Evolutionary conservation across 495 filamentous ascomycete genomes (phyloP).

Genomic region (Trichoderma asperelloides): DNA sequence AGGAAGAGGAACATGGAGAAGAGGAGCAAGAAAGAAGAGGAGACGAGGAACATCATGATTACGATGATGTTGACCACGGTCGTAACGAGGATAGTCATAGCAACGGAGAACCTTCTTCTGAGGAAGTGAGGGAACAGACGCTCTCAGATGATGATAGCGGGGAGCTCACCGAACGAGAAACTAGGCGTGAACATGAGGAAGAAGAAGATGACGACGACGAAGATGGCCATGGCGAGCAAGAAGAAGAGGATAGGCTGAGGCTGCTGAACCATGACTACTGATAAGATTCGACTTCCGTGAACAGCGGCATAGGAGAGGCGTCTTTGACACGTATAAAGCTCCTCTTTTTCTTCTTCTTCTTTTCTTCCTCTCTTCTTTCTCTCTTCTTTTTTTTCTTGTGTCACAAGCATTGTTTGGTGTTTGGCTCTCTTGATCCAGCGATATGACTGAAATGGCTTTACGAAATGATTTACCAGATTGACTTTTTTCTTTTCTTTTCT

Average conservation of each 20-base stretch:
- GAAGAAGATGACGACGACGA: constrained; percentile 8
- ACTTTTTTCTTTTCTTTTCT: background rate
- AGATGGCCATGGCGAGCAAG: background rate
- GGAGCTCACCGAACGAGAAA: constrained; percentile 10
- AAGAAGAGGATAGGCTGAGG: background rate
- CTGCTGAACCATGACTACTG: no score
- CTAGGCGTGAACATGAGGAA: background rate
- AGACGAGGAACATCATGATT: constrained; percentile 3
- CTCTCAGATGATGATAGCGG: constrained; percentile 9
- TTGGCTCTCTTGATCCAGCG: background rate
- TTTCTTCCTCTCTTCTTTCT: background rate
- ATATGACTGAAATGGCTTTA: constrained; percentile 3
- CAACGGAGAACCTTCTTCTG: constrained; percentile 14
- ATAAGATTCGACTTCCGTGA: background rate
- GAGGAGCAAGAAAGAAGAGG: constrained; percentile 17
- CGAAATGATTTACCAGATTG: constrained; percentile 5
- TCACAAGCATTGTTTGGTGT: background rate
- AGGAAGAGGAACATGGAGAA: constrained; percentile 14
- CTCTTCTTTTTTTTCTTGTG: background rate
- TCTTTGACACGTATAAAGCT: background rate
- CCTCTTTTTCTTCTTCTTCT: background rate
- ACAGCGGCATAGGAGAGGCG: background rate
- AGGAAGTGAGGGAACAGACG: background rate
- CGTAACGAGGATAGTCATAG: constrained; percentile 13
- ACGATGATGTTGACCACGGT: no score